A percentile compares a stretch with the other conserved stretches of the same genome.
phyloP scores from a whole-genome alignment of 345 rosid species.

The Aquilaria sinensis region DNA sequence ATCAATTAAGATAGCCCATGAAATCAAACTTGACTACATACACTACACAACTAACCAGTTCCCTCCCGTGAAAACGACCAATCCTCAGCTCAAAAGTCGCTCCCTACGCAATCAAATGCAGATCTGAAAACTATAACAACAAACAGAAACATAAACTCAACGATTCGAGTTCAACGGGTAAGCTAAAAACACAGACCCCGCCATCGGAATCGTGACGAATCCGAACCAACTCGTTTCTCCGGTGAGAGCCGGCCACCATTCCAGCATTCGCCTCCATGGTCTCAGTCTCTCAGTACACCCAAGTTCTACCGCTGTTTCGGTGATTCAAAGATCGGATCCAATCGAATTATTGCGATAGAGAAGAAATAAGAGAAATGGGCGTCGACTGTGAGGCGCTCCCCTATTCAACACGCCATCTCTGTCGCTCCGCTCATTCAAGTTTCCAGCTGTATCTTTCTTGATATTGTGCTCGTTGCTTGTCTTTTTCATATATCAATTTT shows the following conservation, averaged over 20 bases:
- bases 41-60: not conserved
- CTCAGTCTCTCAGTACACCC: constrained; percentile 4
- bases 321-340: too few relatives aligned
- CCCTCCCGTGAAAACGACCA: constrained; percentile 1
- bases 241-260: constrained; percentile 97
- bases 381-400: constrained; percentile 19
- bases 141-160: not conserved
- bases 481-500: constrained; percentile 21
- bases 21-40: too few relatives aligned
- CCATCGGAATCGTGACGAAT: constrained; percentile 96
- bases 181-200: constrained; percentile 55
- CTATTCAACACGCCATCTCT: constrained; percentile 60
- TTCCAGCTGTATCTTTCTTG: constrained; percentile 5
- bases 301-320: not conserved
- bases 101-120: constrained; percentile 13
- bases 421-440: constrained; percentile 11
- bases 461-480: constrained; percentile 9
- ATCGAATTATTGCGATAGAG: too few relatives aligned
- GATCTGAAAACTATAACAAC: constrained; percentile 17
- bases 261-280: constrained; percentile 92
- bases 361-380: not conserved
- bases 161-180: not conserved
- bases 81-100: constrained; percentile 10
- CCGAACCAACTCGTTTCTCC: constrained; percentile 93
- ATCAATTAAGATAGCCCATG: too few relatives aligned